These are phyloP conservation scores for Cladophialophora exuberans DNA, from an alignment of 2,329 filamentous ascomycete genomes.

Conservation along the genomic window DNA sequence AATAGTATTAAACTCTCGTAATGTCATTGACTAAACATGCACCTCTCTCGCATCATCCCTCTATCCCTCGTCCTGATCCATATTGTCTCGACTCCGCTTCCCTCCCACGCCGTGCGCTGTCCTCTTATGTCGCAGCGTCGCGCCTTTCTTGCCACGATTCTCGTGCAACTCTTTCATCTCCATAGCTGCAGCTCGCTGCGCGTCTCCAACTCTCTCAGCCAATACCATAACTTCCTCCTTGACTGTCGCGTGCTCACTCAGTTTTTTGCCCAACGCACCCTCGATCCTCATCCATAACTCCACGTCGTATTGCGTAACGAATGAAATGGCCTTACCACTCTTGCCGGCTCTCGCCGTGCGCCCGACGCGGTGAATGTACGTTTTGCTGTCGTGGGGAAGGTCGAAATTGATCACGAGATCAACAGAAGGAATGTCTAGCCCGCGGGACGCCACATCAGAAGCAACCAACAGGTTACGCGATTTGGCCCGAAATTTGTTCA, in stretches of 20 bases:
- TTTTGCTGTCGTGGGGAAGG: slow-evolving; percentile 81
- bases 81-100: slow-evolving; percentile 62
- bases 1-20: neutral
- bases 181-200: slow-evolving; percentile 73
- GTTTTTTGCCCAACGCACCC: slow-evolving; percentile 75
- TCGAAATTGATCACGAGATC: slow-evolving; percentile 86
- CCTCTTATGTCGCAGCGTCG: slow-evolving; percentile 56
- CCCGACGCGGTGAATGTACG: slow-evolving; percentile 86
- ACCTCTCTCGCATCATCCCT: neutral
- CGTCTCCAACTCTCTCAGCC: slow-evolving; percentile 75
- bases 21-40: neutral
- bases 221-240: slow-evolving; percentile 87
- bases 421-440: slow-evolving; percentile 87
- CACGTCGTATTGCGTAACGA: slow-evolving; percentile 87
- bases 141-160: slow-evolving; percentile 43
- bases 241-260: slow-evolving; percentile 68
- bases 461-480: slow-evolving; percentile 86
- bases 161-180: slow-evolving; percentile 84
- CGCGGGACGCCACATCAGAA: slow-evolving; percentile 87
- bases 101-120: slow-evolving; percentile 37
- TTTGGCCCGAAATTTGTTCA: slow-evolving; percentile 85
- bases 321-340: slow-evolving; percentile 75
- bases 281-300: slow-evolving; percentile 83
- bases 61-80: slow-evolving; percentile 76
- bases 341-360: slow-evolving; percentile 85